Conservation (phyloP, 2,329 filamentous ascomycete genomes). For the Colletotrichum kahawae region DNA sequence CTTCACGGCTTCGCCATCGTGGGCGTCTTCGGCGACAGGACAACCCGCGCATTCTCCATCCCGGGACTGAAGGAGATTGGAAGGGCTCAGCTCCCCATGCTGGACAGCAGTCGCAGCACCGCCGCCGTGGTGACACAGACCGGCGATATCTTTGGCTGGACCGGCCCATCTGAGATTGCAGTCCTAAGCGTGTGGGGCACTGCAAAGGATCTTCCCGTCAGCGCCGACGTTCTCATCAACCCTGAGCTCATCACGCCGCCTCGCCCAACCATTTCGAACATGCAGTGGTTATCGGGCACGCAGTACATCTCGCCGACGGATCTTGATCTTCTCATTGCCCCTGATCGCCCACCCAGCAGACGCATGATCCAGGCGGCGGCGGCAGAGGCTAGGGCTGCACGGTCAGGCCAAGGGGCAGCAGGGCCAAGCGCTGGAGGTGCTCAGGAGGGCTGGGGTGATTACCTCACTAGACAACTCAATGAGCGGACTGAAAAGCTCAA, state of each 20-base stretch:
- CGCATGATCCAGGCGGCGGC: slow-evolving; percentile 83
- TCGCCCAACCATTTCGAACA: slow-evolving; percentile 89
- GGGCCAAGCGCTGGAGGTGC: slow-evolving; percentile 23
- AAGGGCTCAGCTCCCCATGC: slow-evolving; percentile 66
- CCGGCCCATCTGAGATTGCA: slow-evolving; percentile 83
- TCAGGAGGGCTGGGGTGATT: slow-evolving; percentile 75
- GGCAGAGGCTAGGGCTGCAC: slow-evolving; percentile 70
- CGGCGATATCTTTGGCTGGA: slow-evolving; percentile 87
- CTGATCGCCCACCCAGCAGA: slow-evolving; percentile 86
- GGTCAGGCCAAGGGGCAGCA: slow-evolving; percentile 36
- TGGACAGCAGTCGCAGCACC: slow-evolving; percentile 76
- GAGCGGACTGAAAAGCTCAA: slow-evolving; percentile 89
- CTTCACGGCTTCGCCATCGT: slow-evolving; percentile 80
- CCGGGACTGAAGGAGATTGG: slow-evolving; percentile 87
- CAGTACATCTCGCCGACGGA: slow-evolving; percentile 88
- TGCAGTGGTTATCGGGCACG: slow-evolving; percentile 96
- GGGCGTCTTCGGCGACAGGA: slow-evolving; percentile 83
- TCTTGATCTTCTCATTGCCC: slow-evolving; percentile 87
- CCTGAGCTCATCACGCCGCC: slow-evolving; percentile 74
- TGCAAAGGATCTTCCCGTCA: slow-evolving; percentile 66
- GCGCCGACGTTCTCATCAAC: slow-evolving; percentile 80
- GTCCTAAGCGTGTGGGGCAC: slow-evolving; percentile 86
- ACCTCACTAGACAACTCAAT: slow-evolving; percentile 85
- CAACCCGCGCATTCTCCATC: slow-evolving; percentile 81
- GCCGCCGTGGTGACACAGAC: slow-evolving; percentile 75